phyloP scores from a whole-genome alignment of 179 eudicot species.

The Vitellaria paradoxa region DNA sequence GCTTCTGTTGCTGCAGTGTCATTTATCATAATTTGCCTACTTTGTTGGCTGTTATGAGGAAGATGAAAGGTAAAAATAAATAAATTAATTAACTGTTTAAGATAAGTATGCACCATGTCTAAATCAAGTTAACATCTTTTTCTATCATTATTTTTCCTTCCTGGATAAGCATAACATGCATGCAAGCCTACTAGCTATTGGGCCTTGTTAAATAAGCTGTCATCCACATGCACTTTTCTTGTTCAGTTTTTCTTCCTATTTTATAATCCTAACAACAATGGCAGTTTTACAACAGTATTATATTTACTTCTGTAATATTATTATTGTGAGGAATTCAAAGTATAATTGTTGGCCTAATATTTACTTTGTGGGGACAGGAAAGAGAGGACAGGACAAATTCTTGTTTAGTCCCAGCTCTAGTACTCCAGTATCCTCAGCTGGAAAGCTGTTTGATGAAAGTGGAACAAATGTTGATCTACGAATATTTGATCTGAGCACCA shows the following conservation, averaged over 20 bases:
- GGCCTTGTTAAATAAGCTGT: too few relatives aligned
- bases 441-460: constrained; percentile 17
- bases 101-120: neutral
- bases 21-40: neutral
- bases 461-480: constrained; percentile 33
- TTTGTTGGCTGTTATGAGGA: constrained; percentile 4
- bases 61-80: neutral
- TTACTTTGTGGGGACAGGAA: neutral
- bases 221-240: too few relatives aligned
- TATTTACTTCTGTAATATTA: neutral
- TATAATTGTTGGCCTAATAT: neutral
- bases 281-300: too few relatives aligned
- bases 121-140: too few relatives aligned
- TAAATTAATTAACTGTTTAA: neutral
- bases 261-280: too few relatives aligned
- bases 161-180: too few relatives aligned
- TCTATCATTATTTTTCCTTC: too few relatives aligned
- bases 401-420: neutral
- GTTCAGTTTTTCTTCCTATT: too few relatives aligned
- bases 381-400: neutral
- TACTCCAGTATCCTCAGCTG: neutral
- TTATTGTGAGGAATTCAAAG: neutral
- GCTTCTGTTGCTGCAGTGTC: neutral
- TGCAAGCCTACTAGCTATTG: too few relatives aligned
- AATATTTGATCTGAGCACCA: constrained; percentile 27